Conservation (phyloP, 768 basidiomycete genomes). For the Rhodotorula graminis region DNA sequence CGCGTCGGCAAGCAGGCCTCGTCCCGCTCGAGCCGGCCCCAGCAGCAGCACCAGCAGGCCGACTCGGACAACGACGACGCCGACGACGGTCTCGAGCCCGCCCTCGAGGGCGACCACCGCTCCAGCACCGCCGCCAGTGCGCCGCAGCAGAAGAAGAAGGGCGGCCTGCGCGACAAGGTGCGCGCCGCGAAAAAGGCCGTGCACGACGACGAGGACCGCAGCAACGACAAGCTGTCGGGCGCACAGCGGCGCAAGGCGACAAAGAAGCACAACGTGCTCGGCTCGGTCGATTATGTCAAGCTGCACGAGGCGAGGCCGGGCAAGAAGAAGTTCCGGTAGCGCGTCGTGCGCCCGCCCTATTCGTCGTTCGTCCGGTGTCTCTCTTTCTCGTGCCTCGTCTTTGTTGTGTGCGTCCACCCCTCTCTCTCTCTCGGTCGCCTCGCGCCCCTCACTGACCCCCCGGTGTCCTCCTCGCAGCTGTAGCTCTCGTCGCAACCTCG, state of each 20-base stretch:
- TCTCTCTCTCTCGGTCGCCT: no score
- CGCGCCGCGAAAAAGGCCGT: not conserved
- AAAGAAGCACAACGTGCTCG: slow-evolving; percentile 2
- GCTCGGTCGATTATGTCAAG: slow-evolving; percentile 25
- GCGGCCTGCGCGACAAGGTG: slow-evolving; percentile 20
- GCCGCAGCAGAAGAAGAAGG: slow-evolving; percentile 3
- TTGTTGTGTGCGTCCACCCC: slow-evolving; percentile 2
- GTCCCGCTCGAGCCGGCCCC: not conserved
- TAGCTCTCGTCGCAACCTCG: not conserved
- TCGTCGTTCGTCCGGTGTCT: no score
- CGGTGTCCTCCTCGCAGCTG: not conserved
- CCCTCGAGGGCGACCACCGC: not conserved
- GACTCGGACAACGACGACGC: not conserved
- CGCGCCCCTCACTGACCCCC: not conserved
- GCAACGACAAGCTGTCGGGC: slow-evolving; percentile 6
- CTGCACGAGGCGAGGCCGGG: slow-evolving; percentile 24
- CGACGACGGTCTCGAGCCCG: not conserved
- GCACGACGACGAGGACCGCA: not conserved
- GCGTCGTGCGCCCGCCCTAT: no score
- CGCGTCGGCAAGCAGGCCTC: slow-evolving; percentile 10
- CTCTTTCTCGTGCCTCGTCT: not conserved
- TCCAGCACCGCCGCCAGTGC: not conserved
- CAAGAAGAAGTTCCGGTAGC: slow-evolving; percentile 12
- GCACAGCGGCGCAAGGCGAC: not conserved
- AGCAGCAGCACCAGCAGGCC: no score